A percentile compares a stretch with the other conserved stretches of the same genome.
These are phyloP conservation scores for Brassica balearica DNA, from an alignment of 441 rosid species.

Conservation along the genomic window DNA sequence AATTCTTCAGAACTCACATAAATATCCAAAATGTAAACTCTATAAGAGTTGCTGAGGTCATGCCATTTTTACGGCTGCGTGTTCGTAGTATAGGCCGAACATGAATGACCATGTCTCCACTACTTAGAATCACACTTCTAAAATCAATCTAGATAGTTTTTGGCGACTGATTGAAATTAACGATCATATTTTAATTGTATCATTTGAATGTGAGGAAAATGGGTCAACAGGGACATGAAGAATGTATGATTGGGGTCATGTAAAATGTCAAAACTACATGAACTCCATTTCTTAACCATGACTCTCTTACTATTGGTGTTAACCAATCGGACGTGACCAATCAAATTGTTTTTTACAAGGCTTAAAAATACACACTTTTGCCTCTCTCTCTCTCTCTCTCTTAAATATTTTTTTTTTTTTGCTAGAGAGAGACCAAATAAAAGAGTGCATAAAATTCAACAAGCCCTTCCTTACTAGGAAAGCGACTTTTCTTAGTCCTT, in stretches of 20 bases:
- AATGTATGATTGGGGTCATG: constrained; percentile 35
- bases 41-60: constrained; percentile 24
- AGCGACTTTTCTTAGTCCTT: constrained; percentile 49
- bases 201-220: constrained; percentile 23
- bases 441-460: constrained; percentile 36
- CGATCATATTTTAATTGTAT: constrained; percentile 12
- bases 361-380: constrained; percentile 24
- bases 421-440: constrained; percentile 7
- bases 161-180: constrained; percentile 9
- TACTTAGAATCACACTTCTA: constrained; percentile 18
- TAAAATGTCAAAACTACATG: constrained; percentile 25
- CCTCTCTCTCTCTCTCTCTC: background rate
- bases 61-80: constrained; percentile 3
- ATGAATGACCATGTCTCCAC: constrained; percentile 39
- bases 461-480: constrained; percentile 44
- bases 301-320: constrained; percentile 29
- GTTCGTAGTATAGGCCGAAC: constrained; percentile 22
- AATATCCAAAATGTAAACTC: background rate
- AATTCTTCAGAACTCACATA: background rate
- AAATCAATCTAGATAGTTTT: background rate
- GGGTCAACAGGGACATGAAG: constrained; percentile 33
- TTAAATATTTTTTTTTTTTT: background rate
- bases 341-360: constrained; percentile 10
- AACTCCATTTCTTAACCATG: constrained; percentile 33
- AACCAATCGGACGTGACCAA: constrained; percentile 26